phyloP scores from a whole-genome alignment of 225 moss, liverwort and hornwort genomes.

The Physcomitrellopsis africana region DNA sequence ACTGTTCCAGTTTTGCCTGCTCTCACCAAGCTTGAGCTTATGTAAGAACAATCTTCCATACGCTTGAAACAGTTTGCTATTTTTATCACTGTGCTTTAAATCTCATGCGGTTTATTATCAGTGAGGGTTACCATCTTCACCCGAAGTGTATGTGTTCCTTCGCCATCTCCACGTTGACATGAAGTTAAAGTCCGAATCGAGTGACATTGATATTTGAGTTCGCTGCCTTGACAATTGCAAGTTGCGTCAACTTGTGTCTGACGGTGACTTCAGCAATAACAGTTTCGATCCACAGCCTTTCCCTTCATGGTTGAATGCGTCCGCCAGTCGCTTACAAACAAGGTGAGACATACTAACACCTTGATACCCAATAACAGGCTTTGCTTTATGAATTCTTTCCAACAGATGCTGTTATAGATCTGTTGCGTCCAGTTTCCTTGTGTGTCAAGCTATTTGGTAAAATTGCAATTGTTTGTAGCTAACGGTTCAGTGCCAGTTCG shows the following conservation, averaged over 20 bases:
- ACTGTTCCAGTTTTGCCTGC: conserved; percentile 44
- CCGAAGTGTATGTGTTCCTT: not conserved
- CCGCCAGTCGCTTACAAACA: conserved; percentile 31
- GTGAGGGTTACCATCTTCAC: not conserved
- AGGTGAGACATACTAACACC: conserved; percentile 30
- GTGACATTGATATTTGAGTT: not conserved
- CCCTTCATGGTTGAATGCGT: conserved; percentile 50
- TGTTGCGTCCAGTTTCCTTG: not conserved
- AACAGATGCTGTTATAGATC: not conserved
- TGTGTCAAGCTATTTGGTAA: not conserved
- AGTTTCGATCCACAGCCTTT: conserved; percentile 37
- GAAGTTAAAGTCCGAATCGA: too few relatives aligned
- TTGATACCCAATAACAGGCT: not conserved
- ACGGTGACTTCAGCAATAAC: conserved; percentile 56
- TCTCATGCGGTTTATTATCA: not conserved
- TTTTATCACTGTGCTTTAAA: not conserved
- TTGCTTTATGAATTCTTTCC: not conserved
- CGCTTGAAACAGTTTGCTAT: not conserved
- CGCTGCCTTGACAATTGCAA: not conserved
- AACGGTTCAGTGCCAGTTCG: not conserved
- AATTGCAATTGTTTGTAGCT: not conserved
- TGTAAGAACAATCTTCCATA: conserved; percentile 31
- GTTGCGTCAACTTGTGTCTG: not conserved
- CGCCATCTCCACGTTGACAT: not conserved
- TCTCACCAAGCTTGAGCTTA: conserved; percentile 46